Base-by-base conservation (phyloP, 108 stramenopile genomes). In the Skeletonema menzelii region DNA sequence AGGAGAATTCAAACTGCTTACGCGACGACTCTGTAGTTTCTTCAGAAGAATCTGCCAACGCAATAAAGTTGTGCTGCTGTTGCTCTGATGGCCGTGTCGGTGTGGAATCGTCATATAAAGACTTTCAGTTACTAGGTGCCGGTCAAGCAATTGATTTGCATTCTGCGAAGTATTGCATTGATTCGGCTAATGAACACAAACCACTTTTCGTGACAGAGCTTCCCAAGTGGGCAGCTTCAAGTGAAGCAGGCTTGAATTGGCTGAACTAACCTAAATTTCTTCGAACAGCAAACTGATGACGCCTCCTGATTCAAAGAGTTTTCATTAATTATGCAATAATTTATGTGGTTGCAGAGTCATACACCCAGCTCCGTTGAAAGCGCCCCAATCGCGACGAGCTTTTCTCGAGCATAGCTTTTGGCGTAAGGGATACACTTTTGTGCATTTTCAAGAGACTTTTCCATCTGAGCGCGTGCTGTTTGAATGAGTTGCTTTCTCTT, bases 71-170 rank as follows among this genome's bases (percentile, higher is more conserved):
- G 19, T 93, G 89, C 57, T 46, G 44, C 55, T 85, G 74, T 55
- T 89, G 88, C 67, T 26, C 31, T 8, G 70, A 66, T 37, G 82
- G 81, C 31, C 32, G 27, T 15, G 63, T 68, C 7, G 86, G 84
- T 17, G 64, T 86, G 13, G 24, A 59, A 30, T 49, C 53, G 34
- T 80, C 88, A 8, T 92, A 89, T 65, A 86, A 79, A 27, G 34
- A 77, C n/a, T 81, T 88, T 8, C 93, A 94, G 44, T 63, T 94
- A 12, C 49, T 94, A 46, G 80, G 85, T 61, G 80, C 82, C 17
- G 89, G 91, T 0, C 89, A 91, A 56, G 55, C 70, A 8, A 91
- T 94, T 61, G 84, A 84, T 61, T 70, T 94, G 26, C 91, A 92
- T 73, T 88, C 93, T 17, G 76, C 73, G 27, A 75, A 85, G 32